Evolutionary conservation across 768 basidiomycete genomes (phyloP).

Genomic region (Scleroderma citrinum): DNA sequence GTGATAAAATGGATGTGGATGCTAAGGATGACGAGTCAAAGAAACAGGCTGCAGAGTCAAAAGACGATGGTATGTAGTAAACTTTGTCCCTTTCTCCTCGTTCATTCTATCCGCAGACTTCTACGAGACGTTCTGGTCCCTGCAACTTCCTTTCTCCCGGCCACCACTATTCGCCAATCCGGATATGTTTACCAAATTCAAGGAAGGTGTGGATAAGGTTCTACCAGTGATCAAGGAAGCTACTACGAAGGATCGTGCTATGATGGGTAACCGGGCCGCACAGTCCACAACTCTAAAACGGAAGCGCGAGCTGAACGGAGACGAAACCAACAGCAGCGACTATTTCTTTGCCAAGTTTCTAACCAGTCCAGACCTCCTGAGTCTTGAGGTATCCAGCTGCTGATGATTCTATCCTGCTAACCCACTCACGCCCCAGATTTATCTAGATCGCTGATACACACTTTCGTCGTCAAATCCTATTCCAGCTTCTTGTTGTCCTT

Average conservation of each 20-base stretch:
- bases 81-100: not conserved
- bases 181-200: conserved; percentile 57
- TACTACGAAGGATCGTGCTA: conserved; percentile 79
- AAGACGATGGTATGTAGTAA: conserved; percentile 46
- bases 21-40: conserved; percentile 24
- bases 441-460: conserved; percentile 79
- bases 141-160: conserved; percentile 80
- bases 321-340: conserved; percentile 47
- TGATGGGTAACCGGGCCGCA: conserved; percentile 70
- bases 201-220: conserved; percentile 63
- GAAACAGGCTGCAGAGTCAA: conserved; percentile 28
- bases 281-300: conserved; percentile 45
- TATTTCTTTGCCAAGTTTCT: conserved; percentile 95
- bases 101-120: conserved; percentile 46
- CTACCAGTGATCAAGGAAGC: conserved; percentile 80
- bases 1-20: conserved; percentile 63
- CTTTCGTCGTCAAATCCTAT: conserved; percentile 89
- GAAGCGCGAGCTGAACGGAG: conserved; percentile 62
- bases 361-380: conserved; percentile 80
- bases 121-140: conserved; percentile 85
- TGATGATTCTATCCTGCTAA: not conserved
- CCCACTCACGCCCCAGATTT: conserved; percentile 9
- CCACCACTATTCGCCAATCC: conserved; percentile 63
- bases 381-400: conserved; percentile 63
- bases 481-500: conserved; percentile 77